A percentile compares a stretch with the other conserved stretches of the same genome.
phyloP scores from a whole-genome alignment of 129 eudicot species.

The Artemisia argyi region DNA sequence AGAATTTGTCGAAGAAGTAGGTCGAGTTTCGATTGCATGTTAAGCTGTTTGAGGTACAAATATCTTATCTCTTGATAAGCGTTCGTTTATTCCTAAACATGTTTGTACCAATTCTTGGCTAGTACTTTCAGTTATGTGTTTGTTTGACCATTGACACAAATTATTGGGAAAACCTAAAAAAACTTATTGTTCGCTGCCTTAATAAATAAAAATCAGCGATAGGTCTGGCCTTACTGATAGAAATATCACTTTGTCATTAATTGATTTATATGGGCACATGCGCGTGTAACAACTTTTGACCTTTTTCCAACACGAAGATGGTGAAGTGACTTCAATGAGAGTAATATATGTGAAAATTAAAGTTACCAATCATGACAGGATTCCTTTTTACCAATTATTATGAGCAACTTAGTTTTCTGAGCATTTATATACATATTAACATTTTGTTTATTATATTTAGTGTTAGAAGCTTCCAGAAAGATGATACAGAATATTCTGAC shows the following conservation, averaged over 20 bases:
- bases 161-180: too few species aligned
- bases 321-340: neutral
- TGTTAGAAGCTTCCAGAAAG: conserved; percentile 49
- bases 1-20: too few species aligned
- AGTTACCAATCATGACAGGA: neutral
- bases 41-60: too few species aligned
- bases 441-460: conserved; percentile 31
- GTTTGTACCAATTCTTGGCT: too few species aligned
- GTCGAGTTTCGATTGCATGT: too few species aligned
- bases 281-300: conserved; percentile 4
- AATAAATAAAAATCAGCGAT: neutral
- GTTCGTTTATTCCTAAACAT: too few species aligned
- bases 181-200: neutral
- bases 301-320: conserved; percentile 11
- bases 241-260: neutral
- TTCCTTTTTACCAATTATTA: conserved; percentile 4
- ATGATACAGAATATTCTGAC: conserved; percentile 42
- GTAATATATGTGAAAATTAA: neutral
- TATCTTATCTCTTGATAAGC: too few species aligned
- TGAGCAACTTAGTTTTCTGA: neutral
- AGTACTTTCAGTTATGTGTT: too few species aligned
- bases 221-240: neutral
- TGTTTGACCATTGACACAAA: too few species aligned
- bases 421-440: conserved; percentile 6
- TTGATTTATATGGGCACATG: neutral